Evolutionary conservation across 352 stramenopile species (phyloP), one percentile per base, ranked within the genome.

Genomic region (Globisporangium solare): DNA sequence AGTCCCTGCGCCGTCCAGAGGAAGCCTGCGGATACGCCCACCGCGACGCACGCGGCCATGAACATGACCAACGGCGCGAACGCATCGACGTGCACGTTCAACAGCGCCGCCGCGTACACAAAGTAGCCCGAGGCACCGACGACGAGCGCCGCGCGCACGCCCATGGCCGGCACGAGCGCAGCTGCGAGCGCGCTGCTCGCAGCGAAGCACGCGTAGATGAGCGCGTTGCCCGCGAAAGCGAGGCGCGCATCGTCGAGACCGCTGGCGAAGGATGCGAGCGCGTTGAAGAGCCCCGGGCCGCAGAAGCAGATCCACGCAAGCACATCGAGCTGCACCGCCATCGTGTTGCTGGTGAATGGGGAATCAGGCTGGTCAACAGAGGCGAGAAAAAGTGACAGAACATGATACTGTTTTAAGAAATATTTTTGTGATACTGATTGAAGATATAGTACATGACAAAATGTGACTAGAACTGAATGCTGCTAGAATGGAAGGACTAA

Each of bases 1-100:
- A 69, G 60, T 12, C 86, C 83, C 43, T 95, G 82, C 15, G 80
- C 76, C 4, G 79, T 89, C 86, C 83, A 96, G 2, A 95, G 69
- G 6, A 89, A 68, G 0, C 73, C 78, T 6, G 86, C 86, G 6
- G 77, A 80, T 35, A 73, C 42, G 7, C 86, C 86, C 11, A 91
- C 60, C 10, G 74, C 24, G 0, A 50, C 66, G 11, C 80, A 84
- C 2, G 74, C 79, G 14, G 17, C 27, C 6, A 57, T 46, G 42
- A 54, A 63, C 3, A 57, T 13, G 21, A 32, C n/a, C 11, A 57
- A 22, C 8, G 60, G 43, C 14, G 48, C 55, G 18, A 63, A 22
- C 15, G 48, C 60, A 8, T 22, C 14, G 5, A n/a, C 63, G 14
- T 61, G 74, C 68, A 75, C 72, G n/a, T 81, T 69, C 52, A 81